Evolutionary conservation across 2,329 filamentous ascomycete species (phyloP).

Genomic region (Thielaviopsis musarum): DNA sequence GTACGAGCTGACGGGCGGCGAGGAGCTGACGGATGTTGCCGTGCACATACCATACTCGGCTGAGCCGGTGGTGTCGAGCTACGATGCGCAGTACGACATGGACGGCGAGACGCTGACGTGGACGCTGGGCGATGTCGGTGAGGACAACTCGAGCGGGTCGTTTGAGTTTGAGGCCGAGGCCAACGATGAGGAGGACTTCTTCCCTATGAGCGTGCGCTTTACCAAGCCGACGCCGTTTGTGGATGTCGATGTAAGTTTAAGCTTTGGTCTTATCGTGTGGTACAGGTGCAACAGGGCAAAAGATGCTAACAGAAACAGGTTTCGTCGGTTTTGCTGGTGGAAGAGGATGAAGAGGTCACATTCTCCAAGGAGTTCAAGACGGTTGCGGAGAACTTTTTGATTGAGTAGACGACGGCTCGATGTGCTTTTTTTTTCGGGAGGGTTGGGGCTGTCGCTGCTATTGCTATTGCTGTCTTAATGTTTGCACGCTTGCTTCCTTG

Average conservation of each 20-base stretch:
- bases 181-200: conserved; percentile 83
- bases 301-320: conserved; percentile 27
- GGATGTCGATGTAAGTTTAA: conserved; percentile 74
- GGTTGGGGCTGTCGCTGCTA: neutral
- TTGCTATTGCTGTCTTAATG: neutral
- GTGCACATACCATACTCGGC: conserved; percentile 76
- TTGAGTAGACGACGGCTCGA: conserved; percentile 40
- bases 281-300: too few relatives aligned
- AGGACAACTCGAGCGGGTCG: conserved; percentile 64
- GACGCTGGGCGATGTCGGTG: conserved; percentile 74
- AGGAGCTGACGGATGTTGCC: conserved; percentile 64
- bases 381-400: conserved; percentile 56
- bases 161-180: conserved; percentile 93
- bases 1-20: conserved; percentile 77
- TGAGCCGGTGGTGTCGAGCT: conserved; percentile 80
- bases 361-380: conserved; percentile 74
- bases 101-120: conserved; percentile 86
- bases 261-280: too few relatives aligned
- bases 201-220: conserved; percentile 90
- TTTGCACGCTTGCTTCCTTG: neutral
- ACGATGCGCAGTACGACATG: conserved; percentile 87
- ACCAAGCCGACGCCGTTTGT: conserved; percentile 73
- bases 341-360: conserved; percentile 60
- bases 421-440: conserved; percentile 7
- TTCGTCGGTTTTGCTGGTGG: conserved; percentile 49